phyloP scores from a whole-genome alignment of 176 grass and related monocot species.

The Cymbopogon citratus region DNA sequence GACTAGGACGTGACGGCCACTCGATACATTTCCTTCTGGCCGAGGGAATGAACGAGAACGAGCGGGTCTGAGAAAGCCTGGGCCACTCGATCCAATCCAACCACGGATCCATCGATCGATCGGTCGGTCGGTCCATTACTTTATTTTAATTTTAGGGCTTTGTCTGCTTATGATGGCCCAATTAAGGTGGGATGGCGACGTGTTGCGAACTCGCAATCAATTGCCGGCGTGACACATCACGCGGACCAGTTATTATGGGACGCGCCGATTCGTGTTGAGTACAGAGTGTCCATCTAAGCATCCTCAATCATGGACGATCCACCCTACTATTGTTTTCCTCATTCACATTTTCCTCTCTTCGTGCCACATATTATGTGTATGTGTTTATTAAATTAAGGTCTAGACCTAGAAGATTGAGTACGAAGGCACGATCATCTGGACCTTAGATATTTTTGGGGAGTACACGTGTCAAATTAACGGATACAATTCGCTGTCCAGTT shows the following conservation, averaged over 20 bases:
- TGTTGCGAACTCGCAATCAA: background rate
- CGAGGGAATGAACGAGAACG: background rate
- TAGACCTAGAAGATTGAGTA: too few relatives aligned
- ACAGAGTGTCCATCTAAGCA: too few relatives aligned
- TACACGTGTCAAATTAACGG: too few relatives aligned
- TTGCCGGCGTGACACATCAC: background rate
- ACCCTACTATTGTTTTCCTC: too few relatives aligned
- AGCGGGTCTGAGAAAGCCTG: background rate
- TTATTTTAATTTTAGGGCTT: background rate
- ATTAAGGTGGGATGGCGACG: background rate
- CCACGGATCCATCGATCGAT: background rate
- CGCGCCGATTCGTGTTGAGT: background rate
- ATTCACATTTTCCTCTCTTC: too few relatives aligned
- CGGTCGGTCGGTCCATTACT: background rate
- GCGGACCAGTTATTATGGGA: background rate
- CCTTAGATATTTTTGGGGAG: too few relatives aligned
- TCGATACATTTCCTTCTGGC: background rate
- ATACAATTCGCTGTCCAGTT: too few relatives aligned
- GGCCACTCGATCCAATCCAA: background rate
- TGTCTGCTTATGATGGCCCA: background rate
- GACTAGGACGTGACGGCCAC: background rate
- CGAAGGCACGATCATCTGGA: too few relatives aligned
- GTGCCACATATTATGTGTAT: too few relatives aligned
- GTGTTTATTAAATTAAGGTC: too few relatives aligned
- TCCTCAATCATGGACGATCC: too few relatives aligned